Base-by-base conservation (phyloP, 2,329 filamentous ascomycete species). In the Trichophyton benhamiae region DNA sequence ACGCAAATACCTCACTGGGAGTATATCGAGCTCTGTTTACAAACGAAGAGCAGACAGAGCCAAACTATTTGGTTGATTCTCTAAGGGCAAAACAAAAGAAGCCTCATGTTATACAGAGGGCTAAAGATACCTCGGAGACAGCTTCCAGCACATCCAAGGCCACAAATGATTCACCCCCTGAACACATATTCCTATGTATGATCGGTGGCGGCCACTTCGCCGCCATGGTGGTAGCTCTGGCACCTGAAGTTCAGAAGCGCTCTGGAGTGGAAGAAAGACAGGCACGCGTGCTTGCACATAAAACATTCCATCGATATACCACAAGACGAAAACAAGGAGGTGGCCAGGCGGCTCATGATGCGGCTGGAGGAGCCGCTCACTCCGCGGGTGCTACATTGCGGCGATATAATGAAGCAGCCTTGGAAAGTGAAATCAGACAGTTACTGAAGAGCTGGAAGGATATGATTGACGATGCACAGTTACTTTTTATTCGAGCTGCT, bases 131-230 rank as follows among this genome's bases (percentile, higher is more conserved):
- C 17, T 67, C 72, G 2, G 68, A 75, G 22, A 73, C 66, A 25
- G 63, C 64, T 1, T 75, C 79, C 42, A 61, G 84, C 85, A 83
- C 84, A 30, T 42, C 67, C 20, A 63, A 83, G 83, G 60, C 85
- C 85, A 53, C 49, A 30, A 30, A 30, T 1, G 49, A 53, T 7
- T 30, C 49, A 11, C 83, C 85, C 25, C 86, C 87, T 6, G 89
- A 91, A 1, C 91, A 97, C 71, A 85, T 96, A 58, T 97, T 99
- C 71, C 82, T 99, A 57, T 97, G 91, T 75, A 99, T 99, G 94
- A 95, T 99, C 58, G 94, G 94, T 25, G 94, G 94, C 63, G 94
- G 94, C 0, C 94, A 99, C 72, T 99, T 99, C 71, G 94, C 94
- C 0, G 94, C 89, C 58, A 97, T 97, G 91, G 80, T 97, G 9